Evolutionary conservation across 106 monocot species (phyloP).

Genomic region (Phalaenopsis aphrodite): DNA sequence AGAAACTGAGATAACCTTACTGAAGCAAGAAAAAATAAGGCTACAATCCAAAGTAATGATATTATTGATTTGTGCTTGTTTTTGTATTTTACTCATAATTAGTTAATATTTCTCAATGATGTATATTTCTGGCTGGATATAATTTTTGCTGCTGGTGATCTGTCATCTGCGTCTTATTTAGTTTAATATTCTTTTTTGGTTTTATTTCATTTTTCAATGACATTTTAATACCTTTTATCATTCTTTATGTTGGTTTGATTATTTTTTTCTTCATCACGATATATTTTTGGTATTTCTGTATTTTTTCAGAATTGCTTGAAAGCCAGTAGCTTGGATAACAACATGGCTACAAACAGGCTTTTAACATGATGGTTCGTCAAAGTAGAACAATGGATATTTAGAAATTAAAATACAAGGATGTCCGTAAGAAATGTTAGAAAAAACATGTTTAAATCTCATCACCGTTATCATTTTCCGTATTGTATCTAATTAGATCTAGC

Average conservation of each 20-base stretch:
- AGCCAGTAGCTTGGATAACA: not conserved
- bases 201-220: not conserved
- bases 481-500: not conserved
- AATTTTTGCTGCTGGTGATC: not conserved
- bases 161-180: not conserved
- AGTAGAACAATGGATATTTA: not conserved
- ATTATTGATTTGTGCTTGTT: not conserved
- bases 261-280: not conserved
- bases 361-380: not conserved
- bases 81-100: not conserved
- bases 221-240: not conserved
- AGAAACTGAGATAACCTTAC: slow-evolving; percentile 67
- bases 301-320: not conserved
- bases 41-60: slow-evolving; percentile 65
- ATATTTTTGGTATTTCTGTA: not conserved
- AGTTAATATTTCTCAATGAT: not conserved
- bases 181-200: not conserved
- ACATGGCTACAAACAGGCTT: not conserved
- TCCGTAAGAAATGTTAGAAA: no score
- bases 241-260: not conserved
- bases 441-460: not conserved
- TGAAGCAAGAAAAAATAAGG: slow-evolving; percentile 81
- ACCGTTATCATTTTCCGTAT: not conserved
- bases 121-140: not conserved
- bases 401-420: not conserved